phyloP scores from a whole-genome alignment of 208 protist species.

The Acanthamoeba culbertsoni region DNA sequence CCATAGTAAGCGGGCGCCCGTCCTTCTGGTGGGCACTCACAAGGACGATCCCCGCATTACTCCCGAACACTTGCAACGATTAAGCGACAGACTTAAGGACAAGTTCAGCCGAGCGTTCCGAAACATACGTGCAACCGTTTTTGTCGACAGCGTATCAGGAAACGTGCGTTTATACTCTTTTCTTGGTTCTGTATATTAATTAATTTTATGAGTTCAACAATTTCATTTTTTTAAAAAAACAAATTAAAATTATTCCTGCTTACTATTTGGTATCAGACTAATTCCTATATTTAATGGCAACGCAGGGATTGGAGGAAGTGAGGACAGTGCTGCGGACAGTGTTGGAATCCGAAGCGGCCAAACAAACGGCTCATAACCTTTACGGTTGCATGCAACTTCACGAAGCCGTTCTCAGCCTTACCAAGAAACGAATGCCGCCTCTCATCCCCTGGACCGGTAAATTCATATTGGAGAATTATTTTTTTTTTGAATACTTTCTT shows the following conservation, averaged over 20 bases:
- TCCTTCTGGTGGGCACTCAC: slow-evolving; percentile 42
- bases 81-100: not conserved
- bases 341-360: not conserved
- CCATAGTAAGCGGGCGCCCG: not conserved
- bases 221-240: too few relatives aligned
- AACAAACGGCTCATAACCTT: not conserved
- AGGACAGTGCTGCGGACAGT: not conserved
- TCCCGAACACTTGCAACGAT: not conserved
- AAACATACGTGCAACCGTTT: not conserved
- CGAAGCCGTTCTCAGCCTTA: not conserved
- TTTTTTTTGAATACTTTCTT: not conserved
- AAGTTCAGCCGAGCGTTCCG: not conserved
- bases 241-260: too few relatives aligned
- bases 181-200: not conserved
- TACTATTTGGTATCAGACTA: too few relatives aligned
- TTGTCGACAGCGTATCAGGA: not conserved
- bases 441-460: not conserved
- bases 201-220: not conserved
- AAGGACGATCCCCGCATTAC: not conserved
- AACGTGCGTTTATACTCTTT: not conserved
- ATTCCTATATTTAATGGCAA: too few relatives aligned
- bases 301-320: not conserved
- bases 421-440: not conserved
- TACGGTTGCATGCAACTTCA: not conserved
- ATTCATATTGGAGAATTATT: not conserved